These are phyloP conservation scores for Diospyros lotus DNA, from an alignment of 148 eudicot species.

Conservation along the genomic window DNA sequence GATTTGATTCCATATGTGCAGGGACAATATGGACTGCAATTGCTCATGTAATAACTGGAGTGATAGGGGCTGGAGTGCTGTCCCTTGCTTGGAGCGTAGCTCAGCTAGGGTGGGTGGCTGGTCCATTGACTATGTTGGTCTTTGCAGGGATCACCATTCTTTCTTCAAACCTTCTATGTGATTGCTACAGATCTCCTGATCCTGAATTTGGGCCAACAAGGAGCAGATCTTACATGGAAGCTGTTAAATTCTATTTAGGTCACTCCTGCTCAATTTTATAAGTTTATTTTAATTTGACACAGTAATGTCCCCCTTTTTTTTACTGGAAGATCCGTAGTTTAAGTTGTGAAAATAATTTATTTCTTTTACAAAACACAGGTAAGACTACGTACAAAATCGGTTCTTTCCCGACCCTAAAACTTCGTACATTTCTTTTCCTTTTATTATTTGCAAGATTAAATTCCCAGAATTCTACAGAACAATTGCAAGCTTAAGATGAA, in stretches of 20 bases:
- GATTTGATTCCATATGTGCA: background rate
- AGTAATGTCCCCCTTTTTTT: too few relatives aligned
- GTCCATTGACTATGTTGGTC: conserved; percentile 24
- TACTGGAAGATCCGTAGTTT: too few relatives aligned
- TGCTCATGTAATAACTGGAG: conserved; percentile 36
- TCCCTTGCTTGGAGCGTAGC: conserved; percentile 43
- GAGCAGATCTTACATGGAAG: conserved; percentile 26
- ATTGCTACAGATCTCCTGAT: conserved; percentile 33
- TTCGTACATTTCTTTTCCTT: too few relatives aligned
- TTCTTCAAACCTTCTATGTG: conserved; percentile 27
- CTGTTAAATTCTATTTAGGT: conserved; percentile 28
- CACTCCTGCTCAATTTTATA: background rate
- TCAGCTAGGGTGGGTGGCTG: conserved; percentile 36
- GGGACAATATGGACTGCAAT: conserved; percentile 34
- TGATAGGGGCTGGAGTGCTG: conserved; percentile 36
- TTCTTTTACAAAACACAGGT: too few relatives aligned
- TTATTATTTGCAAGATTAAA: too few relatives aligned
- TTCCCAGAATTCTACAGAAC: too few relatives aligned
- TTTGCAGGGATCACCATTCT: conserved; percentile 29
- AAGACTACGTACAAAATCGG: too few relatives aligned
- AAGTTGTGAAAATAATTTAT: too few relatives aligned
- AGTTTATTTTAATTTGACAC: too few relatives aligned
- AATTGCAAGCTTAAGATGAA: too few relatives aligned
- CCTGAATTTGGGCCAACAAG: conserved; percentile 24
- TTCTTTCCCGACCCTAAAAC: too few relatives aligned